phyloP scores from a whole-genome alignment of 345 rosid species.

The Cardamine occulta region DNA sequence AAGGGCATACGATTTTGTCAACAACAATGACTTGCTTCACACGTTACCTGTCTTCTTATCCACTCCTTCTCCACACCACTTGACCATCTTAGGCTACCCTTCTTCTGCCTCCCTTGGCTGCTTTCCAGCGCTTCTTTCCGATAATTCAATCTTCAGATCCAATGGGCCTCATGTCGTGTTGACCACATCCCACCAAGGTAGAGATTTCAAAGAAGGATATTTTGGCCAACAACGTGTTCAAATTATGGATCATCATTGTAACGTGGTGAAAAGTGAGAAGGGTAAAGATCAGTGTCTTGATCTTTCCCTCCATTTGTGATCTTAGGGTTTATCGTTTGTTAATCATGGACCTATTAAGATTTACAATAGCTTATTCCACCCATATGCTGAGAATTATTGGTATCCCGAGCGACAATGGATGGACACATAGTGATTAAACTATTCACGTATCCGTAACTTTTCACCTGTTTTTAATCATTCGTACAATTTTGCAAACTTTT shows the following conservation, averaged over 20 bases:
- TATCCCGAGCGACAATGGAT: background rate
- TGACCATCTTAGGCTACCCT: slow-evolving; percentile 54
- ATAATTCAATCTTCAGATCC: slow-evolving; percentile 43
- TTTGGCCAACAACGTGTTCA: slow-evolving; percentile 29
- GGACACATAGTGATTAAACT: background rate
- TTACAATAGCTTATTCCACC: background rate
- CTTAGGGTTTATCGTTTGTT: slow-evolving; percentile 6
- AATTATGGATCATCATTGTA: slow-evolving; percentile 29
- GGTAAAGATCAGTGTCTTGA: slow-evolving; percentile 62
- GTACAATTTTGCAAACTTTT: background rate
- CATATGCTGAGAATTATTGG: background rate
- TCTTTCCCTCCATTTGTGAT: slow-evolving; percentile 82
- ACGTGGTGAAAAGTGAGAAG: slow-evolving; percentile 27
- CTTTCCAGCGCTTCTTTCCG: slow-evolving; percentile 27
- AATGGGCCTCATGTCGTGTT: slow-evolving; percentile 39
- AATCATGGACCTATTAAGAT: background rate
- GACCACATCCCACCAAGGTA: slow-evolving; percentile 37
- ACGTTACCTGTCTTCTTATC: slow-evolving; percentile 45
- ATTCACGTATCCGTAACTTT: background rate
- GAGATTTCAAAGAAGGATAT: slow-evolving; percentile 50
- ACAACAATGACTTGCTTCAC: slow-evolving; percentile 43
- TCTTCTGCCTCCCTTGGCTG: slow-evolving; percentile 51
- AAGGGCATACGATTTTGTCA: slow-evolving; percentile 53
- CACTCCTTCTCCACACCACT: slow-evolving; percentile 49
- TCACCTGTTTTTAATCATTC: background rate